Evolutionary conservation across 441 rosid genomes (phyloP).

Genomic region (Populus trichocarpa): DNA sequence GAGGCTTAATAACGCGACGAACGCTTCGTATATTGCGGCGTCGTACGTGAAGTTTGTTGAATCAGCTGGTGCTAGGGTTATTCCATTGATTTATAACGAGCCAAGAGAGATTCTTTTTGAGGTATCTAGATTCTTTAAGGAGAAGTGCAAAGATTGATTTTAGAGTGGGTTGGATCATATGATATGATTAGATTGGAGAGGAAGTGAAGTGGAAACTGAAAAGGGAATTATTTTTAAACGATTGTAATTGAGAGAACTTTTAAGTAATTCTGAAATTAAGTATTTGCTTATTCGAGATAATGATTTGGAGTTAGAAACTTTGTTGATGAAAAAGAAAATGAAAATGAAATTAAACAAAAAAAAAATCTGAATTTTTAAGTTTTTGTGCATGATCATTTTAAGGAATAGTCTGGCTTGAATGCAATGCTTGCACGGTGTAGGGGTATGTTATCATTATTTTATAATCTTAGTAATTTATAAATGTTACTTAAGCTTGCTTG

Average conservation of each 20-base stretch:
- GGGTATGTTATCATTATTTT: neutral
- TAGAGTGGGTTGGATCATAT: neutral
- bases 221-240: too few species aligned
- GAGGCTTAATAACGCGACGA: constrained; percentile 51
- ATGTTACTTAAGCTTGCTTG: neutral
- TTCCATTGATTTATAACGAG: constrained; percentile 78
- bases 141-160: neutral
- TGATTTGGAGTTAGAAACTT: too few species aligned
- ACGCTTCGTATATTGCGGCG: constrained; percentile 69
- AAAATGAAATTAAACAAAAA: too few species aligned
- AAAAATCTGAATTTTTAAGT: too few species aligned
- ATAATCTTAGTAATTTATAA: constrained; percentile 7
- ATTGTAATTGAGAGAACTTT: too few species aligned
- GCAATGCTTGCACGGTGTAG: neutral
- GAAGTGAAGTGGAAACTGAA: too few species aligned
- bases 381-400: too few species aligned
- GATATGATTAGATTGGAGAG: neutral
- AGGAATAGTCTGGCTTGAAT: too few species aligned
- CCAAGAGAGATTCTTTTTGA: constrained; percentile 56
- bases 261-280: too few species aligned
- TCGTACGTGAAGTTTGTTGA: constrained; percentile 92
- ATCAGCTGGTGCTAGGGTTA: constrained; percentile 89
- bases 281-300: too few species aligned
- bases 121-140: constrained; percentile 30
- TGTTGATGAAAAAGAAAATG: neutral